phyloP scores from a whole-genome alignment of 2,329 filamentous ascomycete genomes.

The Cordyceps cicadae region DNA sequence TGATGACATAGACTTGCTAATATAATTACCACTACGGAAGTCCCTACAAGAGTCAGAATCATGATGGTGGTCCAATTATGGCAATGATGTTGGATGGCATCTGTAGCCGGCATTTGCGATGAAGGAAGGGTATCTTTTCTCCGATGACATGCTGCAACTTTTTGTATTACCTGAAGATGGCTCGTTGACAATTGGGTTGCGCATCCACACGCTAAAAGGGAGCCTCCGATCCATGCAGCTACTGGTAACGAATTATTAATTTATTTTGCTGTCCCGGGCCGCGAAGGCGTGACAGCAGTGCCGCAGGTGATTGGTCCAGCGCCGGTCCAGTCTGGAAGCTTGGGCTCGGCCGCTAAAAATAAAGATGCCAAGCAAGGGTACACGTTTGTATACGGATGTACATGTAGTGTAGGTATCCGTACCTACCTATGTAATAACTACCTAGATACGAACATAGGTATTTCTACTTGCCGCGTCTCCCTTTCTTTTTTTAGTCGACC shows the following conservation, averaged over 20 bases:
- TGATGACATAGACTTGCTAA: slow-evolving; percentile 8
- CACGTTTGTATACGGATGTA: too few species aligned
- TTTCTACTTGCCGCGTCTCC: too few species aligned
- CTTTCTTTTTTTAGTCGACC: background rate
- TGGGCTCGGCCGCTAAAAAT: background rate
- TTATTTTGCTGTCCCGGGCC: too few species aligned
- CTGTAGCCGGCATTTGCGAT: too few species aligned
- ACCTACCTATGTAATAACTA: too few species aligned
- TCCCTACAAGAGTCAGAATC: background rate
- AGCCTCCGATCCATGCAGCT: background rate
- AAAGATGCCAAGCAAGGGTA: background rate
- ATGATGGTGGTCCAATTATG: too few species aligned
- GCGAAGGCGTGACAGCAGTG: background rate
- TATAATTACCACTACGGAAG: background rate
- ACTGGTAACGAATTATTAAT: too few species aligned
- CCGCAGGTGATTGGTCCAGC: background rate
- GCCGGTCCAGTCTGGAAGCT: background rate
- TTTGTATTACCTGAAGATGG: background rate
- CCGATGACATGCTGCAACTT: background rate
- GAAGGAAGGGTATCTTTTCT: background rate
- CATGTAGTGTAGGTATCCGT: too few species aligned
- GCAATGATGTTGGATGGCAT: too few species aligned
- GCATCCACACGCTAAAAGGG: background rate
- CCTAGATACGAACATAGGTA: too few species aligned
- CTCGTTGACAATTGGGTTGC: background rate